These are phyloP conservation scores for Neonectria faginata DNA, from an alignment of 2,329 filamentous ascomycete genomes.

Conservation along the genomic window DNA sequence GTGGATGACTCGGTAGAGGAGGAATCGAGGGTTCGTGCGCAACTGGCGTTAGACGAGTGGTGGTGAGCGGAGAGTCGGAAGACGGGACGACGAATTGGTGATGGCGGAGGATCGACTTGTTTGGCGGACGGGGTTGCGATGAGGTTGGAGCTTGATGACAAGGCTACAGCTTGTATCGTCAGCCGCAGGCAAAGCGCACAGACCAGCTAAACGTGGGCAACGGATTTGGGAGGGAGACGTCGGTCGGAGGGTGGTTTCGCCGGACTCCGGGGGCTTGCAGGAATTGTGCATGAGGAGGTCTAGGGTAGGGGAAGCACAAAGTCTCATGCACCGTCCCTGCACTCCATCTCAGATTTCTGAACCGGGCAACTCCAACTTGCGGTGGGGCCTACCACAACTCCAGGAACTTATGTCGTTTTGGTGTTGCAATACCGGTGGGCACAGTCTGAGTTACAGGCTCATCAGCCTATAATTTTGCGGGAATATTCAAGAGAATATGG, in stretches of 20 bases:
- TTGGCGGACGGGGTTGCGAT: slow-evolving; percentile 40
- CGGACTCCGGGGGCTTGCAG: slow-evolving; percentile 29
- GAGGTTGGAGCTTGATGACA: slow-evolving; percentile 50
- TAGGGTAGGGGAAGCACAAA: slow-evolving; percentile 34
- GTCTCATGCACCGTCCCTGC: neutral
- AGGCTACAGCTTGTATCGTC: slow-evolving; percentile 53
- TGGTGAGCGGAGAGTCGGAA: neutral
- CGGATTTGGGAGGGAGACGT: slow-evolving; percentile 10
- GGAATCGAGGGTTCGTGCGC: slow-evolving; percentile 19
- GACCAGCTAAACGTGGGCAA: slow-evolving; percentile 36
- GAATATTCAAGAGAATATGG: neutral
- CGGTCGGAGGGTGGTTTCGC: slow-evolving; percentile 37
- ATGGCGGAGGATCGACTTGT: slow-evolving; percentile 29
- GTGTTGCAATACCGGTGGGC: neutral
- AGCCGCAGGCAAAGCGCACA: slow-evolving; percentile 43
- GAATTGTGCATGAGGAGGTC: neutral
- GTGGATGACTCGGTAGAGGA: slow-evolving; percentile 19
- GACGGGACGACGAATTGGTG: slow-evolving; percentile 29
- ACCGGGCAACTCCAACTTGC: neutral
- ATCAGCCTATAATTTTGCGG: neutral
- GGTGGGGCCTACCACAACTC: neutral
- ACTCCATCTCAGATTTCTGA: neutral
- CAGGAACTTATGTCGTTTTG: neutral
- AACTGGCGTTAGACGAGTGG: slow-evolving; percentile 20
- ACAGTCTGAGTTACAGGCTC: neutral